Percentiles rank a stretch among this genome's conserved stretches.
These are phyloP conservation scores for Paramecium primaurelia DNA, from an alignment of 73 alveolate species.

Conservation along the genomic window DNA sequence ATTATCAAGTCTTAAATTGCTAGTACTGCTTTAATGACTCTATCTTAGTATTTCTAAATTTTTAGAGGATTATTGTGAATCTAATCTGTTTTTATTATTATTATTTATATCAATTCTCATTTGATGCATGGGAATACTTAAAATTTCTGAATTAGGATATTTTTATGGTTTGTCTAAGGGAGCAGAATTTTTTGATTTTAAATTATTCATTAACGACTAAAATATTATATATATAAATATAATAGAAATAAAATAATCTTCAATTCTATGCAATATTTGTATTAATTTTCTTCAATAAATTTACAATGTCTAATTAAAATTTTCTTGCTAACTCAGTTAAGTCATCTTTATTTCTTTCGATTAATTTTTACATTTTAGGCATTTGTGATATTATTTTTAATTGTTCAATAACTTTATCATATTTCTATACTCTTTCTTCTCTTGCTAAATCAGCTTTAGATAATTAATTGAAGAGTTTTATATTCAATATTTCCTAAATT, in stretches of 20 bases:
- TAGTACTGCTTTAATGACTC: background rate
- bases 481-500: slow-evolving; percentile 40
- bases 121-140: background rate
- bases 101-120: background rate
- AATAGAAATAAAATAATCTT: background rate
- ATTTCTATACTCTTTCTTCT: slow-evolving; percentile 54
- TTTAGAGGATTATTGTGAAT: background rate
- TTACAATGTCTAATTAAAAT: background rate
- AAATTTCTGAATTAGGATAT: background rate
- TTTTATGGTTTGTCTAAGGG: background rate
- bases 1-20: background rate
- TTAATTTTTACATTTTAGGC: slow-evolving; percentile 26
- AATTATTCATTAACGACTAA: slow-evolving; percentile 23
- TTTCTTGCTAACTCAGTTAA: slow-evolving; percentile 21
- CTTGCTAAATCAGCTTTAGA: slow-evolving; percentile 53
- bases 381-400: slow-evolving; percentile 8
- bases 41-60: background rate
- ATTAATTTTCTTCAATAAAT: background rate
- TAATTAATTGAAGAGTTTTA: slow-evolving; percentile 30
- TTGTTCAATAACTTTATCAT: slow-evolving; percentile 42
- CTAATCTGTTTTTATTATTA: background rate
- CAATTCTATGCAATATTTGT: background rate
- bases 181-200: slow-evolving; percentile 10
- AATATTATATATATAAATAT: background rate
- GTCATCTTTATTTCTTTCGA: slow-evolving; percentile 52